These are phyloP conservation scores for Psidium guajava DNA, from an alignment of 345 rosid genomes.

Conservation along the genomic window DNA sequence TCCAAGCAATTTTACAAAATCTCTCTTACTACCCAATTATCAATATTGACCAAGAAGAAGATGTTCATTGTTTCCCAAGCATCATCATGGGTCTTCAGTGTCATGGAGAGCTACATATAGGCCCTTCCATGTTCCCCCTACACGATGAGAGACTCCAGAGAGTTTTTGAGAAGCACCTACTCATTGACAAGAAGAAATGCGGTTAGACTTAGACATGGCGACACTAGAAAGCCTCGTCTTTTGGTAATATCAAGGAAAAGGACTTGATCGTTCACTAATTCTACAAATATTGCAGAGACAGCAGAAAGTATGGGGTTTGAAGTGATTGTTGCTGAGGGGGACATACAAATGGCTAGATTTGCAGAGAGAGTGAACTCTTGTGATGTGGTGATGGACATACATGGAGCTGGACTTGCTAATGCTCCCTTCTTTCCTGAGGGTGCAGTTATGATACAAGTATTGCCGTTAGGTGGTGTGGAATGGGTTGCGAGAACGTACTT, in stretches of 20 bases:
- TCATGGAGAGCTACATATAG: conserved; percentile 14
- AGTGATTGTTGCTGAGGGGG: conserved; percentile 8
- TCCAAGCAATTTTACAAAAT: background rate
- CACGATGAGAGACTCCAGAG: conserved; percentile 17
- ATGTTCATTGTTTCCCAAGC: conserved; percentile 14
- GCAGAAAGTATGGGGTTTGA: conserved; percentile 7
- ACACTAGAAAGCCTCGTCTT: conserved; percentile 10
- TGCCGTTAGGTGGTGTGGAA: conserved; percentile 11
- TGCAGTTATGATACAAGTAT: conserved; percentile 13
- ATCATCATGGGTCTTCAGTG: conserved; percentile 11
- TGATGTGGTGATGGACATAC: conserved; percentile 24
- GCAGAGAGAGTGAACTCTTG: conserved; percentile 19
- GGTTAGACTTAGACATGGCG: background rate
- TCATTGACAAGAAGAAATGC: conserved; percentile 9
- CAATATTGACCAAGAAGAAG: conserved; percentile 4
- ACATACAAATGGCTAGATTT: conserved; percentile 1
- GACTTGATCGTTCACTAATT: conserved; percentile 9
- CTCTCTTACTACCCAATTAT: conserved; percentile 11
- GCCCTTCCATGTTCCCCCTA: conserved; percentile 10
- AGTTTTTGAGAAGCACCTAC: conserved; percentile 10
- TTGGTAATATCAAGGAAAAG: conserved; percentile 13
- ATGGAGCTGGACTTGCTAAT: conserved; percentile 30
- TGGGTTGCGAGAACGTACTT: conserved; percentile 10
- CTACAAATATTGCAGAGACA: background rate
- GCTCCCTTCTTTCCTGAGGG: conserved; percentile 19